A percentile compares a stretch with the other conserved stretches of the same genome.
Conservation (phyloP, 306 rosid species). For the Vicia sativa region DNA sequence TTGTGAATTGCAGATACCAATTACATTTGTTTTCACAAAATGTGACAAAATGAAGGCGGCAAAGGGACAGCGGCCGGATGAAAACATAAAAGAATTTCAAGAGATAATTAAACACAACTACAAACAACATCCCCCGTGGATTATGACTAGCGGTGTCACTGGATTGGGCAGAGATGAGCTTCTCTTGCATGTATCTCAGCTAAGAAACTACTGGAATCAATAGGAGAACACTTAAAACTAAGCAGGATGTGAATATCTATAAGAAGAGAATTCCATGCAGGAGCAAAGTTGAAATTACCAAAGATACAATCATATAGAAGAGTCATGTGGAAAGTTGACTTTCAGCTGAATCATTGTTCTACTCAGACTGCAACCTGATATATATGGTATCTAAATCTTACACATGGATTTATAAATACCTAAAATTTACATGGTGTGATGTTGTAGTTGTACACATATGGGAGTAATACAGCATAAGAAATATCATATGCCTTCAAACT, state of each 20-base stretch:
- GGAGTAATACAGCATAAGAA: conserved; percentile 3
- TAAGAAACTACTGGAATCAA: conserved; percentile 92
- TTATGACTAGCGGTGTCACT: conserved; percentile 91
- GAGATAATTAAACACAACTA: conserved; percentile 71
- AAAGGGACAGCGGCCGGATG: conserved; percentile 82
- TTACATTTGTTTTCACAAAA: conserved; percentile 89
- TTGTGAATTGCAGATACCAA: conserved; percentile 65
- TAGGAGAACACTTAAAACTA: conserved; percentile 27
- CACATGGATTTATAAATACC: conserved; percentile 20
- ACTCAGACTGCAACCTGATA: conserved; percentile 30
- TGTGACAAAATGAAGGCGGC: conserved; percentile 77
- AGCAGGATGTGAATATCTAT: conserved; percentile 17
- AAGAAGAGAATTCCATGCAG: conserved; percentile 1
- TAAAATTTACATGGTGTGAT: conserved; percentile 21
- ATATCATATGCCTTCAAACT: conserved; percentile 29
- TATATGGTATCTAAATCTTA: conserved; percentile 15
- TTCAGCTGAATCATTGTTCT: conserved; percentile 29
- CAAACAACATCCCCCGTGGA: conserved; percentile 82
- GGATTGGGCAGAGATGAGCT: conserved; percentile 90
- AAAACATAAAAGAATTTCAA: conserved; percentile 76
- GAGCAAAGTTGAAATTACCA: conserved; percentile 20
- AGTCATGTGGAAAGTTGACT: conserved; percentile 14
- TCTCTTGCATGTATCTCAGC: conserved; percentile 83
- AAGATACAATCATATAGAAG: conserved; percentile 29
- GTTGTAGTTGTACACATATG: conserved; percentile 22